Base-by-base conservation (phyloP, 2,329 filamentous ascomycete species). In the Pleurostoma richardsiae region DNA sequence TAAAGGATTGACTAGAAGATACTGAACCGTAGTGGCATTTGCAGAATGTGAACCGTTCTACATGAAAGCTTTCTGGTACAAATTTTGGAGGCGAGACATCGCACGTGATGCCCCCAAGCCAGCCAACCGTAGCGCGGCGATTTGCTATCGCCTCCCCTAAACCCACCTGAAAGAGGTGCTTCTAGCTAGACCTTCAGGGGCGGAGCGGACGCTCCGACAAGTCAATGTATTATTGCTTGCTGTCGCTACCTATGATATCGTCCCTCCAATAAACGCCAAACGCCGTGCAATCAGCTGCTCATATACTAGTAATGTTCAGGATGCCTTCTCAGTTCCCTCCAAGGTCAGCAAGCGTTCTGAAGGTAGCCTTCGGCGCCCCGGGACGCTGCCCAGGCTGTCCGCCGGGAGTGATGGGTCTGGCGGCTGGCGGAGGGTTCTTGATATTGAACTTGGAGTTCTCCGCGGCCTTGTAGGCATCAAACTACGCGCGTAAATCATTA, bases 381-480 rank as follows among this genome's bases (percentile, higher is more conserved):
- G 46, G 3, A 31, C 48, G 8, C 51, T 41, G 8, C 26, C 48
- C 10, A 41, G 43, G 28, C 43, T 30, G 45, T 48, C 44, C 33
- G 19, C 54, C 42, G 39, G 49, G 19, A 55, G 53, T 33, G 19
- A 19, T 19, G 19, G 19, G 19, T 19, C 19, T 19, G 49, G 47
- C 38, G 11, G 48, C 51, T 30, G 52, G 48, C 10, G 59, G 56
- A 8, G 69, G 64, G 10, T 66, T 74, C 44, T 76, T 70, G 11
- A 76, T 57, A 51, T 84, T 85, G 65, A 81, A 85, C 11, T 65
- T 66, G 26, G 80, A 84, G 41, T 69, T 71, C 62, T 83, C 76
- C 3, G 80, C 82, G 3, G 80, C 71, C 56, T 76, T 78, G 62
- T 82, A 83, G 0, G 79, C 75, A 57, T 85, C 82, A 46, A 85